These are phyloP conservation scores for Podila horticola DNA, from an alignment of 192 early-diverging fungal genomes.

Conservation along the genomic window DNA sequence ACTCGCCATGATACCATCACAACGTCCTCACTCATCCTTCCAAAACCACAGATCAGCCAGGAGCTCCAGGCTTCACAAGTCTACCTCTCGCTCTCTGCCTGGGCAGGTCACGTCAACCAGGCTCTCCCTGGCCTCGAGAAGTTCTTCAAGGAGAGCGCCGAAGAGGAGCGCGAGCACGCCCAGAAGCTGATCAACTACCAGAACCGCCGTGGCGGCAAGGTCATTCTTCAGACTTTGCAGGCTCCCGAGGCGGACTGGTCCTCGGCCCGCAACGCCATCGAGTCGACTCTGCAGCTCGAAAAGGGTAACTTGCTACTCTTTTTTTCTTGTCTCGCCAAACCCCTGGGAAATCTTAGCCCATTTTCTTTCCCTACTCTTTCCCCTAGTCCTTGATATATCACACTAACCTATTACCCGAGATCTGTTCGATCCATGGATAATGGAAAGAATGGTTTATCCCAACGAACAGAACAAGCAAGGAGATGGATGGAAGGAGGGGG, in stretches of 20 bases:
- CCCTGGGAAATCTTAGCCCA: background rate
- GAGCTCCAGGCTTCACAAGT: constrained; percentile 67
- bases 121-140: constrained; percentile 64
- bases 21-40: background rate
- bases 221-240: constrained; percentile 58
- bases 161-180: constrained; percentile 59
- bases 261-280: constrained; percentile 66
- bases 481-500: background rate
- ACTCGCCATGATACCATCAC: too few species aligned
- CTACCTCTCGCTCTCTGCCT: constrained; percentile 64
- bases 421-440: too few species aligned
- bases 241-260: constrained; percentile 67
- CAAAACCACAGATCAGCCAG: constrained; percentile 56
- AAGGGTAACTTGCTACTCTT: constrained; percentile 23
- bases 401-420: background rate
- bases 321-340: background rate
- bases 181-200: constrained; percentile 63
- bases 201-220: constrained; percentile 65
- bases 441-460: too few species aligned
- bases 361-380: background rate
- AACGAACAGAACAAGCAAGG: too few species aligned
- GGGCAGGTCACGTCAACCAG: constrained; percentile 57
- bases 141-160: constrained; percentile 60
- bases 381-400: background rate
- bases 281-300: constrained; percentile 65